phyloP scores from a whole-genome alignment of 2,329 filamentous ascomycete species.

The Lachnellula cervina region DNA sequence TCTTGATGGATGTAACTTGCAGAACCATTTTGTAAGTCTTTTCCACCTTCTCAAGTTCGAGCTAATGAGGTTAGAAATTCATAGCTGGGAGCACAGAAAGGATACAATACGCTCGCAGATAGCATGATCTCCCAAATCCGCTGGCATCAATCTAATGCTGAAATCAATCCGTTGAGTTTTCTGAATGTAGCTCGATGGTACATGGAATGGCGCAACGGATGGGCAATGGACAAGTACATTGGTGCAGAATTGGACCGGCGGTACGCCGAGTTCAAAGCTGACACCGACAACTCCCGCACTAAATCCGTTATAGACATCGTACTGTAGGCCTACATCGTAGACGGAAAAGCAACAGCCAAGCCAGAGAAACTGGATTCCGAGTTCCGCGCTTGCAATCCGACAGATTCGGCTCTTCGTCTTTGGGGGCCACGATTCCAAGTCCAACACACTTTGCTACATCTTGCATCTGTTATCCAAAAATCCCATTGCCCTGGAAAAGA shows the following conservation, averaged over 20 bases:
- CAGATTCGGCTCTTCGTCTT: slow-evolving; percentile 19
- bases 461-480: slow-evolving; percentile 14
- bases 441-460: slow-evolving; percentile 8
- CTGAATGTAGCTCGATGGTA: slow-evolving; percentile 17
- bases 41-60: neutral
- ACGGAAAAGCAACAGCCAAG: neutral
- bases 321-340: slow-evolving; percentile 15
- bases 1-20: slow-evolving; percentile 24
- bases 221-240: slow-evolving; percentile 19
- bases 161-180: slow-evolving; percentile 14
- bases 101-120: slow-evolving; percentile 15
- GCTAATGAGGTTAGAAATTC: neutral
- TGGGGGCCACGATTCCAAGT: slow-evolving; percentile 21
- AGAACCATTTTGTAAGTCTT: slow-evolving; percentile 8
- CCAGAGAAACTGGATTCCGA: slow-evolving; percentile 1
- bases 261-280: neutral
- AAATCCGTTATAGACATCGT: slow-evolving; percentile 18
- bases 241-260: slow-evolving; percentile 17
- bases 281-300: slow-evolving; percentile 2
- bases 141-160: slow-evolving; percentile 14
- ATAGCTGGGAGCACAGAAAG: slow-evolving; percentile 1
- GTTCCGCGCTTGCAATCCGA: slow-evolving; percentile 8
- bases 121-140: slow-evolving; percentile 9
- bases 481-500: slow-evolving; percentile 2
- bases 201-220: slow-evolving; percentile 17